Evolutionary conservation across 106 monocot species (phyloP).

Genomic region (Xerophyta viscosa): DNA sequence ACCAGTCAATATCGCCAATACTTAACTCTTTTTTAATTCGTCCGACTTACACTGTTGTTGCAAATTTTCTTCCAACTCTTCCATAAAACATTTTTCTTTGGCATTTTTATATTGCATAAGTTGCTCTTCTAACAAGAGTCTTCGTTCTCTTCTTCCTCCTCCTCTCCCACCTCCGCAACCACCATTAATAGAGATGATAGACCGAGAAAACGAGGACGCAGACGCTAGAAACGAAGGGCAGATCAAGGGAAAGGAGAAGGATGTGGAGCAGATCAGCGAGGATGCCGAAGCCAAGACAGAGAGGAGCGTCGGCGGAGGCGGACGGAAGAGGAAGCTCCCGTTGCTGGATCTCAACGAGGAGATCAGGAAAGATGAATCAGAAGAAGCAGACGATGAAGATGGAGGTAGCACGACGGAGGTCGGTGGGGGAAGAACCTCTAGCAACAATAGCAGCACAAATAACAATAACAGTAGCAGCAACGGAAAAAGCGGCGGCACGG

Average conservation of each 20-base stretch:
- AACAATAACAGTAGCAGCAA: neutral
- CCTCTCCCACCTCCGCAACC: neutral
- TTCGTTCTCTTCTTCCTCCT: too few relatives aligned
- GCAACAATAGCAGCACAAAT: conserved; percentile 9
- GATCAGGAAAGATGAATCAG: conserved; percentile 1
- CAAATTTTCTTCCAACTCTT: too few relatives aligned
- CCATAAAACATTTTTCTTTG: too few relatives aligned
- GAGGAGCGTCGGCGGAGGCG: neutral
- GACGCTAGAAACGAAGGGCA: conserved; percentile 17
- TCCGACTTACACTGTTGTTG: too few relatives aligned
- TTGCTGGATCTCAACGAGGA: conserved; percentile 50
- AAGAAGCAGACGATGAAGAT: conserved; percentile 13
- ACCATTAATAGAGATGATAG: conserved; percentile 1
- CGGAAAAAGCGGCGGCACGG: neutral
- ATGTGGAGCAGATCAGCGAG: conserved; percentile 17
- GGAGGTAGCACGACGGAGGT: conserved; percentile 27
- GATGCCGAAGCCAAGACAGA: conserved; percentile 14
- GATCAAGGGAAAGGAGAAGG: conserved; percentile 15
- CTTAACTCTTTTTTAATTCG: too few relatives aligned
- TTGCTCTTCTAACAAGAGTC: too few relatives aligned
- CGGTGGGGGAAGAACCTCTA: conserved; percentile 21
- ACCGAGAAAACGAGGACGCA: neutral
- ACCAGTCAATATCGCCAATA: too few relatives aligned
- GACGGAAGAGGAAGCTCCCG: conserved; percentile 1
- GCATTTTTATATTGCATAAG: too few relatives aligned